Evolutionary conservation across 805 yeast species (phyloP).

Genomic region (Starmerella etchellsii): DNA sequence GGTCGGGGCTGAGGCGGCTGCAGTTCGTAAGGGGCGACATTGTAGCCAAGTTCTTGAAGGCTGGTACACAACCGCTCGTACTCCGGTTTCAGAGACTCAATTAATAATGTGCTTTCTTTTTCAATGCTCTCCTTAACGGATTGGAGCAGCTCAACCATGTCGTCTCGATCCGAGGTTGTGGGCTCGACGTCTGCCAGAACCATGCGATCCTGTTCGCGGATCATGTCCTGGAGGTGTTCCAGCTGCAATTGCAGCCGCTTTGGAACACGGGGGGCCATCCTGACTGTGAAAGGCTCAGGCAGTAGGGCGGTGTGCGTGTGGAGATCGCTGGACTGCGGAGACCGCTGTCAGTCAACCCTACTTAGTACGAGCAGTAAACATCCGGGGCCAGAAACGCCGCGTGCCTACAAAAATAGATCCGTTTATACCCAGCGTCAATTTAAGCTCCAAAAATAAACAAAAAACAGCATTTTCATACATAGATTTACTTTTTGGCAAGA

Average conservation of each 20-base stretch:
- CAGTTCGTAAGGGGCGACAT: slow-evolving; percentile 1
- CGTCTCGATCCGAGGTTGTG: slow-evolving; percentile 18
- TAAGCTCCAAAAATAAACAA: too few relatives aligned
- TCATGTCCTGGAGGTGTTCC: slow-evolving; percentile 18
- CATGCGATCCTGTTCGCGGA: slow-evolving; percentile 21
- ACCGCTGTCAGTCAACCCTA: too few relatives aligned
- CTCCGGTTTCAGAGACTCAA: not conserved
- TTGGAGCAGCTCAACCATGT: slow-evolving; percentile 10
- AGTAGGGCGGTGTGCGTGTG: too few relatives aligned
- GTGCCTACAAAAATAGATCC: too few relatives aligned
- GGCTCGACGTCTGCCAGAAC: slow-evolving; percentile 21
- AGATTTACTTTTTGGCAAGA: too few relatives aligned
- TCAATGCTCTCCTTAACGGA: slow-evolving; percentile 3
- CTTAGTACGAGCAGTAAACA: too few relatives aligned
- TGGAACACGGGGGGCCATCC: not conserved
- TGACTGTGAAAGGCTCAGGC: too few relatives aligned
- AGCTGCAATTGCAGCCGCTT: slow-evolving; percentile 18
- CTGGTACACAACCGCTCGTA: not conserved
- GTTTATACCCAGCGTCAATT: too few relatives aligned
- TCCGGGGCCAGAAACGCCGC: too few relatives aligned
- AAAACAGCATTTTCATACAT: too few relatives aligned
- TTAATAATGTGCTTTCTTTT: not conserved
- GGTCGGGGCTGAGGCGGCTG: not conserved
- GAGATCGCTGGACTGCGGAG: too few relatives aligned
- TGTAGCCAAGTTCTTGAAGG: slow-evolving; percentile 10